Conservation (phyloP, 1,139 yeast species). For the Pichia terricola region DNA sequence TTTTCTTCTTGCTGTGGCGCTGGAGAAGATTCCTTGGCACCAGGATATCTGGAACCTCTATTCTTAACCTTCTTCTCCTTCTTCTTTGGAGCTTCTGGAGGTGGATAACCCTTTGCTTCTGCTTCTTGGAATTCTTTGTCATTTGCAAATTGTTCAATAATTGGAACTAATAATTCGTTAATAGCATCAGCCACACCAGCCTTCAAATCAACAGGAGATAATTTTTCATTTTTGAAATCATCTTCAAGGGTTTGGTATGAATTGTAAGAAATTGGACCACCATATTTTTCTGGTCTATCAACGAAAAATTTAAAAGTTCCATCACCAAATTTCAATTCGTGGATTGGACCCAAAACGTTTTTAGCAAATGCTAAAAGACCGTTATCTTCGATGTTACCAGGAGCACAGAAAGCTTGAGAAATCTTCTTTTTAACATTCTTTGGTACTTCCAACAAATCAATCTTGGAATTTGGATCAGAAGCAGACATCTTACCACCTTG, state of each 20-base stretch:
- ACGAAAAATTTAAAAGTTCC: constrained; percentile 57
- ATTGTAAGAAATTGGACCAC: constrained; percentile 75
- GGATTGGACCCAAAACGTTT: constrained; percentile 77
- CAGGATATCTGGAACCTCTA: constrained; percentile 82
- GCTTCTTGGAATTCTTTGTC: constrained; percentile 69
- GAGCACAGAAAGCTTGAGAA: constrained; percentile 88
- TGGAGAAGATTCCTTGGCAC: constrained; percentile 28
- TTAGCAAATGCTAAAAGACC: constrained; percentile 83
- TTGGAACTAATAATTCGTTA: constrained; percentile 72
- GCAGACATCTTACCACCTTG: constrained; percentile 99
- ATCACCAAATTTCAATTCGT: constrained; percentile 55
- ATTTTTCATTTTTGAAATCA: constrained; percentile 61
- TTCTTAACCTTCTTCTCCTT: constrained; percentile 64
- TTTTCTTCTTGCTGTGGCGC: constrained; percentile 7
- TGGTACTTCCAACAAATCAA: constrained; percentile 85
- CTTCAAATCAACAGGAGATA: constrained; percentile 91
- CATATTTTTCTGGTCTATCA: constrained; percentile 92
- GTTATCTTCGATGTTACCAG: constrained; percentile 86
- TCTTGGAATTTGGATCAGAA: constrained; percentile 95
- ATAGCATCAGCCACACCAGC: constrained; percentile 83
- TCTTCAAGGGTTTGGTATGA: constrained; percentile 61
- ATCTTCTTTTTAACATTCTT: constrained; percentile 83
- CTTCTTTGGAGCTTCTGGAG: constrained; percentile 45
- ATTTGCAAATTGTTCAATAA: constrained; percentile 56
- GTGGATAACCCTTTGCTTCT: constrained; percentile 76